A percentile compares a stretch with the other conserved stretches of the same genome.
phyloP scores from a whole-genome alignment of 306 rosid species.

The Astragalus glycyphyllos region DNA sequence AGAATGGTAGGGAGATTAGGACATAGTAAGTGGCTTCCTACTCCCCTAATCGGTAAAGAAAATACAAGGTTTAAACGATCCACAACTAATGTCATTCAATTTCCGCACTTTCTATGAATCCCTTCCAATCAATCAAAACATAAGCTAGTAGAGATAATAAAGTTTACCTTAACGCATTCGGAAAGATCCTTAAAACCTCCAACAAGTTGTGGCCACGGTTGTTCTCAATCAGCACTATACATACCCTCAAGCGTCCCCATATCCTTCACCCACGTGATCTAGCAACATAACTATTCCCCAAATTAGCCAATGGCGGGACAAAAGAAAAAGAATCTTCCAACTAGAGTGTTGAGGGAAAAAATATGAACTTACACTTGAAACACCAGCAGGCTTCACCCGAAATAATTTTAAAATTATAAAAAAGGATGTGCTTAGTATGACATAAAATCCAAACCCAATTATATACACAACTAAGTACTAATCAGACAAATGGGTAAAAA shows the following conservation, averaged over 20 bases:
- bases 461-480: not conserved
- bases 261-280: slow-evolving; percentile 99
- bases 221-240: slow-evolving; percentile 89
- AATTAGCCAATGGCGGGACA: slow-evolving; percentile 45
- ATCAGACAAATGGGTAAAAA: not conserved
- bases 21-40: too few species aligned
- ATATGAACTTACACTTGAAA: slow-evolving; percentile 82
- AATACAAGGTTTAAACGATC: too few species aligned
- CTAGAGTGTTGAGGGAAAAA: not conserved
- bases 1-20: too few species aligned
- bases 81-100: not conserved
- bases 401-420: too few species aligned
- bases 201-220: slow-evolving; percentile 94
- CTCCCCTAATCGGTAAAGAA: too few species aligned
- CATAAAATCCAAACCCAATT: not conserved
- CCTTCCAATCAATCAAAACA: slow-evolving; percentile 7
- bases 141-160: slow-evolving; percentile 12
- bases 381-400: slow-evolving; percentile 91
- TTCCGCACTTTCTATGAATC: not conserved
- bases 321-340: slow-evolving; percentile 13
- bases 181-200: slow-evolving; percentile 96
- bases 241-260: slow-evolving; percentile 96
- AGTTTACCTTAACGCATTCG: slow-evolving; percentile 63
- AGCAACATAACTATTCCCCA: slow-evolving; percentile 67
- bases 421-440: not conserved